Evolutionary conservation across 768 basidiomycete species (phyloP).

Genomic region (Hypholoma sublateritium): DNA sequence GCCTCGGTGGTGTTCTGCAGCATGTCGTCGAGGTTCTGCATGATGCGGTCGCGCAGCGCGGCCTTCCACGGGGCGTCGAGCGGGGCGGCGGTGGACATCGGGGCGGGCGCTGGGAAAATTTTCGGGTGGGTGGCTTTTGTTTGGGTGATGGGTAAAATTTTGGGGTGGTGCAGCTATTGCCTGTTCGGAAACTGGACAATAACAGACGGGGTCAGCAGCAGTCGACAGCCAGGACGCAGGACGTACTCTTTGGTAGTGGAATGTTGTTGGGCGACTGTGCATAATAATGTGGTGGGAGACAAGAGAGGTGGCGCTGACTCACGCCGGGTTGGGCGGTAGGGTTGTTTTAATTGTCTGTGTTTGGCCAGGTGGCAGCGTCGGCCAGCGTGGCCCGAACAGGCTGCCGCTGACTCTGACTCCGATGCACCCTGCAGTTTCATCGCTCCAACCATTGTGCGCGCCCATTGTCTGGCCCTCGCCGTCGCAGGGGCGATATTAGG

Average conservation of each 20-base stretch:
- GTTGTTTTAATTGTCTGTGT: constrained; percentile 17
- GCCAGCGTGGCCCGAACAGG: too few relatives aligned
- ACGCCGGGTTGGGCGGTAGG: constrained; percentile 16
- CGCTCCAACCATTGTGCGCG: too few relatives aligned
- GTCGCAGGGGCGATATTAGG: too few relatives aligned
- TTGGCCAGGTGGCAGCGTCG: constrained; percentile 4
- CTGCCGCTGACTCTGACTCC: too few relatives aligned
- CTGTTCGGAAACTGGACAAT: constrained; percentile 3
- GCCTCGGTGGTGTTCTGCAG: constrained; percentile 19
- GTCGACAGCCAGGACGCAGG: not conserved
- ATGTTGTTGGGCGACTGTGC: not conserved
- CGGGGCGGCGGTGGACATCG: constrained; percentile 17
- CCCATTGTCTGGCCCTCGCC: too few relatives aligned
- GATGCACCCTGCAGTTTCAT: too few relatives aligned
- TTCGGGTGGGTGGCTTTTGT: not conserved
- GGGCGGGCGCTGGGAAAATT: not conserved
- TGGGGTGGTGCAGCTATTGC: constrained; percentile 3
- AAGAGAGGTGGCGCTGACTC: constrained; percentile 3
- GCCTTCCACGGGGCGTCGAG: constrained; percentile 19
- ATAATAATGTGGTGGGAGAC: constrained; percentile 8
- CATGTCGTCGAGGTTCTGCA: constrained; percentile 23
- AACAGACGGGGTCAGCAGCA: not conserved
- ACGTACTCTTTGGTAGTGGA: constrained; percentile 1
- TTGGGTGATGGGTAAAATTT: not conserved
- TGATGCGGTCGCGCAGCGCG: constrained; percentile 21